Evolutionary conservation across 257 asterid species (phyloP).

Genomic region (Ehretia macrophylla): DNA sequence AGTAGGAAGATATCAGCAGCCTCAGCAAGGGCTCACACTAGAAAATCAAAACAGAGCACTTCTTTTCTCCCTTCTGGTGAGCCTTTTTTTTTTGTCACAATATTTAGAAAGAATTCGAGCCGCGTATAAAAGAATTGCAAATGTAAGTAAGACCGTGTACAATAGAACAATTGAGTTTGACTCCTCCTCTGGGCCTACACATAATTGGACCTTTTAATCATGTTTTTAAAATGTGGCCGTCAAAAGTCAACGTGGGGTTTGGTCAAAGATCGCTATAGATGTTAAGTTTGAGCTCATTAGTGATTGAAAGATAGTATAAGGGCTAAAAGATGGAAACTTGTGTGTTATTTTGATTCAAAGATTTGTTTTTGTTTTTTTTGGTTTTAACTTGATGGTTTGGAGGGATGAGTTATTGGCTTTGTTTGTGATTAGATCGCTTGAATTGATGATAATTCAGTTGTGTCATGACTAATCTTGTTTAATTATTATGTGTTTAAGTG

Average conservation of each 20-base stretch:
- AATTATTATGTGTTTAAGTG: no score
- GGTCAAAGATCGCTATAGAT: not conserved
- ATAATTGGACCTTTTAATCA: no score
- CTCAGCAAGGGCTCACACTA: constrained; percentile 82
- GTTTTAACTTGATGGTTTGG: not conserved
- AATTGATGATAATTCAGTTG: no score
- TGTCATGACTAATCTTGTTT: no score
- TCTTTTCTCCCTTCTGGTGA: constrained; percentile 45
- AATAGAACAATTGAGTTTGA: no score
- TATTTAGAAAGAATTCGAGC: no score
- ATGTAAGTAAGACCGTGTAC: no score
- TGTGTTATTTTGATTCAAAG: not conserved
- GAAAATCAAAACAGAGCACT: constrained; percentile 40
- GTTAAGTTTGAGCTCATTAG: not conserved
- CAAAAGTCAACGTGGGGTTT: not conserved
- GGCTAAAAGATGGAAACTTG: not conserved
- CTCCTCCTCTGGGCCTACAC: no score
- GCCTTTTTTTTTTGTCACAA: not conserved
- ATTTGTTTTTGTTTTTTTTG: not conserved
- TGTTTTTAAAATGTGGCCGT: no score
- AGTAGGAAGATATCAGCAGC: constrained; percentile 65
- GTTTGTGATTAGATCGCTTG: not conserved
- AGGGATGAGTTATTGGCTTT: not conserved
- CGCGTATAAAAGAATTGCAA: no score
- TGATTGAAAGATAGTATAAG: not conserved